Evolutionary conservation across 768 basidiomycete genomes (phyloP).

Genomic region (Macrolepiota albuminosa): DNA sequence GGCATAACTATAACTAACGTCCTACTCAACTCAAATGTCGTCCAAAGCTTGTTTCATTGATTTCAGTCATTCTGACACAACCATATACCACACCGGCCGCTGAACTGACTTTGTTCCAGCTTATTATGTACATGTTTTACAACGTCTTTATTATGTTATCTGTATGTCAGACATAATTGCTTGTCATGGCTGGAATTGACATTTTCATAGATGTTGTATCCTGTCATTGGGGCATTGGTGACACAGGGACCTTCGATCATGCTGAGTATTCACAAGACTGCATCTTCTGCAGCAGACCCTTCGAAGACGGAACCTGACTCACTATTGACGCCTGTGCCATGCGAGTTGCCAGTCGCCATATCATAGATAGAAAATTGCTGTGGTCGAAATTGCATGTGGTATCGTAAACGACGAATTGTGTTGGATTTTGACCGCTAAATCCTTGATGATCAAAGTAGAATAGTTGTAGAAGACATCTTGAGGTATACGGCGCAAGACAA

Average conservation of each 20-base stretch:
- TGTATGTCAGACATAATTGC: not conserved
- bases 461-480: not conserved
- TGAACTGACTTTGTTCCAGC: not conserved
- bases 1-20: too few species aligned
- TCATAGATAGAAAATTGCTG: too few species aligned
- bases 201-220: not conserved
- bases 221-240: not conserved
- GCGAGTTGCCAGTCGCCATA: too few species aligned
- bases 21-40: too few species aligned
- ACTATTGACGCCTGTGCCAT: not conserved
- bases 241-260: not conserved
- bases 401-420: not conserved
- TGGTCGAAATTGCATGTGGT: too few species aligned
- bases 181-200: not conserved
- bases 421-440: not conserved
- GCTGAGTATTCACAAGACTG: not conserved
- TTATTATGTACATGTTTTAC: not conserved
- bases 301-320: not conserved
- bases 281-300: not conserved
- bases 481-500: not conserved
- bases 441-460: not conserved
- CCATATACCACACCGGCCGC: not conserved
- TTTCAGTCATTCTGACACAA: too few species aligned
- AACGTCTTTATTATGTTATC: not conserved
- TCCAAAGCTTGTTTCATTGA: too few species aligned